Evolutionary conservation across 1,284 basidiomycete genomes (phyloP), one percentile per base, ranked within the genome.

Genomic region (Cystobasidium slooffiae): DNA sequence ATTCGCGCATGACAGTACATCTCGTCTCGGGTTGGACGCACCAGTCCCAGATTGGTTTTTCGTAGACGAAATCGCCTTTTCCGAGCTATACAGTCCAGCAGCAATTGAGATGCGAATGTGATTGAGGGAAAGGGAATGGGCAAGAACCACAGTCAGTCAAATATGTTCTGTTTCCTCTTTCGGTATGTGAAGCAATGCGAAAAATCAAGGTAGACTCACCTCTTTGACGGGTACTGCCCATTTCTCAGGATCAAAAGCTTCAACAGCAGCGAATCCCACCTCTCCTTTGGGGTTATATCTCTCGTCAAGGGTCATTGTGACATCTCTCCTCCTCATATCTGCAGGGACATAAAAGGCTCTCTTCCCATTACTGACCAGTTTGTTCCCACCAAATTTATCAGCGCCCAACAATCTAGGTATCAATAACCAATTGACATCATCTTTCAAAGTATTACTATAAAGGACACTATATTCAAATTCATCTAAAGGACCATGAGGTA

Each of bases 361-460:
- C 39, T 64, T 62, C 3, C 69, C 69, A 64, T 72, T 58, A 12
- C n/a, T 31, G 12, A 72, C 51, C 12, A 72, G 5, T 58, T 72
- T 72, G 22, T 72, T 72, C 22, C 20, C 44, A 18, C 69, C 69
- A 55, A 72, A 72, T 44, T 52, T 63, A 46, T 72, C 69, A 22
- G 59, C 61, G n/a, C 69, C 69, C 31, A 72, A 41, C 5, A 31
- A 22, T 22, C 69, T 58, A 41, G 59, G 59, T 18, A 72, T 22
- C 10, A 64, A n/a, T 43, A 72, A 44, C 69, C 69, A 72, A 64
- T 72, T 41, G 14, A 72, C 31, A 31, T 56, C 22, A 37, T 59
- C 46, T 22, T 53, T 51, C 4, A 72, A 51, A 6, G 24, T 72
- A 39, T 69, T 55, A 20, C 41, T 51, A 51, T 72, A 72, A 22